Conservation (phyloP, 2,329 filamentous ascomycete genomes). For the Fusarium mundagurra region DNA sequence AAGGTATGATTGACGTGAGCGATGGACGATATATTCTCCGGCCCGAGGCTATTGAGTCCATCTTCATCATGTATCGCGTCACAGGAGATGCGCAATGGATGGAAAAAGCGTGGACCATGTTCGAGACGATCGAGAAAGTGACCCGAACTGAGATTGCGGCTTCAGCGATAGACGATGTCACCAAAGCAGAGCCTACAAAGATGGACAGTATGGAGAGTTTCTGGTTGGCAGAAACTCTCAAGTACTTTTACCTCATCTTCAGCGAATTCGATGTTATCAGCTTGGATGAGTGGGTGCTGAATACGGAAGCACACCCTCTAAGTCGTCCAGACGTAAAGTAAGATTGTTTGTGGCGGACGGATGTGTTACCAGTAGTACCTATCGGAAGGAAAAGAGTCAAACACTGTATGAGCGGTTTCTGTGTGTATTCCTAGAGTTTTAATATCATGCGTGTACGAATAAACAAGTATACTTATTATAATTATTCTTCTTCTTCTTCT, state of each 20-base stretch:
- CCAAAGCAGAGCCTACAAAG: constrained; percentile 45
- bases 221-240: constrained; percentile 75
- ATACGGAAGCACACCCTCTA: constrained; percentile 67
- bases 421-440: constrained; percentile 10
- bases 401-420: constrained; percentile 2
- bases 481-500: background rate
- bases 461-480: background rate
- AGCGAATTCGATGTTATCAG: constrained; percentile 66
- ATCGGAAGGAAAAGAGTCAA: background rate
- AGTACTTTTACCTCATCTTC: constrained; percentile 74
- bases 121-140: constrained; percentile 67
- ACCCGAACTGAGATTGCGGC: constrained; percentile 72
- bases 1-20: constrained; percentile 64
- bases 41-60: constrained; percentile 82
- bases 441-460: constrained; percentile 6
- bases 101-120: constrained; percentile 80
- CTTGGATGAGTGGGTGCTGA: constrained; percentile 70
- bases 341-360: background rate
- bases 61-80: constrained; percentile 81
- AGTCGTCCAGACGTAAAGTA: constrained; percentile 34
- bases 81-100: constrained; percentile 73
- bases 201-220: constrained; percentile 79
- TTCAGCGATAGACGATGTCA: constrained; percentile 72
- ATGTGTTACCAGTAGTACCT: background rate
- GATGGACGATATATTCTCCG: constrained; percentile 72